A percentile compares a stretch with the other conserved stretches of the same genome.
phyloP scores from a whole-genome alignment of 257 asterid genomes.

The Cordia subcordata region DNA sequence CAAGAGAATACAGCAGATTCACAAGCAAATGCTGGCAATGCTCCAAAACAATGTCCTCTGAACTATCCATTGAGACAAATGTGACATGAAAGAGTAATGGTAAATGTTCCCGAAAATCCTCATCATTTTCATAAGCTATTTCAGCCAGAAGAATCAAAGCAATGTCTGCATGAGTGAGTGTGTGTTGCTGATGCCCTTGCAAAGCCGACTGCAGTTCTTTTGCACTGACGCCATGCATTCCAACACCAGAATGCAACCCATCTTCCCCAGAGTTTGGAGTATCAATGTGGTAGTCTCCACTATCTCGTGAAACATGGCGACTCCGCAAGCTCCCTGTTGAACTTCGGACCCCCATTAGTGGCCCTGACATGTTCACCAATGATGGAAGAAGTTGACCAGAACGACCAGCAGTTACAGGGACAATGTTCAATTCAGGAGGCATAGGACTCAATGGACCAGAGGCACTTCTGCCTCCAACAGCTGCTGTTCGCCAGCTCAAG shows the following conservation, averaged over 20 bases:
- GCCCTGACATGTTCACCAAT: slow-evolving; percentile 97
- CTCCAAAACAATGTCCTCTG: slow-evolving; percentile 97
- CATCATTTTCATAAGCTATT: slow-evolving; percentile 98
- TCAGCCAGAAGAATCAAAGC: slow-evolving; percentile 93
- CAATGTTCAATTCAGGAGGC: slow-evolving; percentile 87
- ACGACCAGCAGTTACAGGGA: slow-evolving; percentile 84
- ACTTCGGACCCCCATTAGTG: slow-evolving; percentile 92
- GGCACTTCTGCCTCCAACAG: slow-evolving; percentile 94
- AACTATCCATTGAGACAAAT: slow-evolving; percentile 99
- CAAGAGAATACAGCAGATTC: slow-evolving; percentile 90
- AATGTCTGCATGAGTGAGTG: slow-evolving; percentile 89
- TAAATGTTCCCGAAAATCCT: slow-evolving; percentile 96
- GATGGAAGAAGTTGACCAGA: slow-evolving; percentile 97
- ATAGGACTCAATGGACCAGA: slow-evolving; percentile 95
- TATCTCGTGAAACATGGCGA: slow-evolving; percentile 96
- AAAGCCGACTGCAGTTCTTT: slow-evolving; percentile 96
- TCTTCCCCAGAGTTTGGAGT: slow-evolving; percentile 98
- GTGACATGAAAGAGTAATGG: slow-evolving; percentile 96
- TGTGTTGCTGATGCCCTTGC: slow-evolving; percentile 99
- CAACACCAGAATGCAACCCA: slow-evolving; percentile 65
- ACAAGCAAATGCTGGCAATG: slow-evolving; percentile 98
- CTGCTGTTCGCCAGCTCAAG: slow-evolving; percentile 98
- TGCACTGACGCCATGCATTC: slow-evolving; percentile 73
- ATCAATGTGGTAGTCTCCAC: slow-evolving; percentile 93
- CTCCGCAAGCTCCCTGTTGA: slow-evolving; percentile 97